Percentiles rank a stretch among this genome's conserved stretches.
Evolutionary conservation across 768 basidiomycete species (phyloP).

Genomic region (Pholiota conissans): DNA sequence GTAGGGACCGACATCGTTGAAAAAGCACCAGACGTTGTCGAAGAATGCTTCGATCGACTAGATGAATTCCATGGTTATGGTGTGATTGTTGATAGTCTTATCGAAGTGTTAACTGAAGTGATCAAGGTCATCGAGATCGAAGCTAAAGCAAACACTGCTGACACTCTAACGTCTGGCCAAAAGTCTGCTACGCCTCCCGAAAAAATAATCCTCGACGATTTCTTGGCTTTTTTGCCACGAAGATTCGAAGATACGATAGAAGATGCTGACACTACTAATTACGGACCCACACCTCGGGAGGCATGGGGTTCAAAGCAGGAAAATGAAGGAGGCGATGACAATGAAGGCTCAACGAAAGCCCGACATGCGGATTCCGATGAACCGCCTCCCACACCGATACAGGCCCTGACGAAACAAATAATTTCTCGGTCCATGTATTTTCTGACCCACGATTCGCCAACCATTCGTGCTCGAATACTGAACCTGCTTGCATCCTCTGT

Average conservation of each 20-base stretch:
- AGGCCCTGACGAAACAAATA: conserved; percentile 80
- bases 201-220: conserved; percentile 38
- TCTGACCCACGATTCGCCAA: conserved; percentile 85
- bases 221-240: conserved; percentile 67
- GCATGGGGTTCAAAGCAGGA: conserved; percentile 49
- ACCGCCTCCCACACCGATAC: conserved; percentile 62
- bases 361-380: conserved; percentile 29
- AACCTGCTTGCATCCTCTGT: conserved; percentile 72
- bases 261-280: conserved; percentile 41
- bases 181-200: conserved; percentile 6
- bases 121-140: conserved; percentile 73
- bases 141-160: conserved; percentile 27
- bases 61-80: conserved; percentile 97
- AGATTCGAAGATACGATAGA: conserved; percentile 38
- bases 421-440: conserved; percentile 86
- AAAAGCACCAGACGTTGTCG: conserved; percentile 90
- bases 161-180: conserved; percentile 5
- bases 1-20: conserved; percentile 87
- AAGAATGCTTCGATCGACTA: conserved; percentile 94
- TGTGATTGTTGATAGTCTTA: conserved; percentile 78
- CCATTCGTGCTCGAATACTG: conserved; percentile 84
- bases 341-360: neutral
- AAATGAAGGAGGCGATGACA: conserved; percentile 10
- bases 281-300: conserved; percentile 59
- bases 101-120: conserved; percentile 86